Evolutionary conservation across 2,329 filamentous ascomycete species (phyloP).

Genomic region (Neurospora sp.): DNA sequence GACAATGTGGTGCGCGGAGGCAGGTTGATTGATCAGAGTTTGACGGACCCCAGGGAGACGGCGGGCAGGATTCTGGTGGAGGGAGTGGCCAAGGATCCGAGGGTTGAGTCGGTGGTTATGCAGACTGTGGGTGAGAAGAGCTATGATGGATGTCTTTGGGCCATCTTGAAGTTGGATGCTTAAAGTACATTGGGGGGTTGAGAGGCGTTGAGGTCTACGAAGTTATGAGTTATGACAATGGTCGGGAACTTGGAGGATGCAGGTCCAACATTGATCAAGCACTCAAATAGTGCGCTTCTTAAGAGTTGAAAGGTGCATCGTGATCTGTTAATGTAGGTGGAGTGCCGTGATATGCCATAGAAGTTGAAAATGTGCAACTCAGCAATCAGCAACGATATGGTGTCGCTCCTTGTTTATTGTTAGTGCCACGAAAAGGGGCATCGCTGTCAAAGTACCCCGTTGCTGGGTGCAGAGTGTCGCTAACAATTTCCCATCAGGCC

Average conservation of each 20-base stretch:
- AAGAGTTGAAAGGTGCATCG: not conserved
- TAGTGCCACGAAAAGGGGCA: not conserved
- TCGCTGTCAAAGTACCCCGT: not conserved
- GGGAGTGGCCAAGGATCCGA: constrained; percentile 6
- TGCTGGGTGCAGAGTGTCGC: not conserved
- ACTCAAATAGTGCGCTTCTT: not conserved
- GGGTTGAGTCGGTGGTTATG: constrained; percentile 12
- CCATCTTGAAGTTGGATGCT: constrained; percentile 1
- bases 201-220: not conserved
- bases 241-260: not conserved
- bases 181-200: not conserved
- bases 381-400: not conserved
- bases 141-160: constrained; percentile 12
- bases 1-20: constrained; percentile 13
- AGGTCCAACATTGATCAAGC: not conserved
- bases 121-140: constrained; percentile 13
- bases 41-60: not conserved
- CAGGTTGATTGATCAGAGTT: constrained; percentile 2
- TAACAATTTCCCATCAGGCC: not conserved
- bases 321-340: not conserved
- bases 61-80: constrained; percentile 8
- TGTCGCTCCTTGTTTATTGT: not conserved
- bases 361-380: not conserved
- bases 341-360: not conserved
- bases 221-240: not conserved